phyloP scores from a whole-genome alignment of 2,329 filamentous ascomycete genomes.

The Fragosphaeria purpurea region DNA sequence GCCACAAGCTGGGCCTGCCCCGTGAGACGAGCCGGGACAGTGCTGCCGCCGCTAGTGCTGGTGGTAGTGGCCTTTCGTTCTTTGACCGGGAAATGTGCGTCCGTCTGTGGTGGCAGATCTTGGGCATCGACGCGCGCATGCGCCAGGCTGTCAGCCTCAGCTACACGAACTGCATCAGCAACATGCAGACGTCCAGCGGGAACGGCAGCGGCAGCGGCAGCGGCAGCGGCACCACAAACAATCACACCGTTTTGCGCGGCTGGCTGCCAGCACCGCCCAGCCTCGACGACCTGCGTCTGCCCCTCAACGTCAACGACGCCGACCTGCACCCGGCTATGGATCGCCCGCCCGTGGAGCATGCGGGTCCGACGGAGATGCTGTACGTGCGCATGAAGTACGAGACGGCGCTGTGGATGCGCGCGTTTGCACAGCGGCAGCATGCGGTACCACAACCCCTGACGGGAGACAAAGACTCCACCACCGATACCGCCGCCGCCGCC shows the following conservation, averaged over 20 bases:
- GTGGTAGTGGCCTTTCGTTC: constrained; percentile 24
- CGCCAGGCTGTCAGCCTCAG: constrained; percentile 2
- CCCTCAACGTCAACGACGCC: constrained; percentile 46
- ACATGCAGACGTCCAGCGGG: constrained; percentile 22
- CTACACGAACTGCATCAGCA: not conserved
- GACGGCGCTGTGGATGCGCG: constrained; percentile 17
- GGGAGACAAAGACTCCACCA: not conserved
- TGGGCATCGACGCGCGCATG: constrained; percentile 37
- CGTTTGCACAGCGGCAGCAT: constrained; percentile 7
- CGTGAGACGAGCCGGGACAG: constrained; percentile 19
- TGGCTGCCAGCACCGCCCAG: constrained; percentile 26
- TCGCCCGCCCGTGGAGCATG: constrained; percentile 34
- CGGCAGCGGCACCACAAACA: constrained; percentile 21
- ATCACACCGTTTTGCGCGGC: constrained; percentile 4
- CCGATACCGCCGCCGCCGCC: not conserved
- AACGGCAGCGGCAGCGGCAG: constrained; percentile 21
- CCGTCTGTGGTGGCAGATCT: constrained; percentile 45
- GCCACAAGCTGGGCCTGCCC: constrained; percentile 26
- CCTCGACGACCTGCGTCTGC: constrained; percentile 36
- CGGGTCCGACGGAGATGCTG: constrained; percentile 48
- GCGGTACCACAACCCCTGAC: no score
- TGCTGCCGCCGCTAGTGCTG: not conserved
- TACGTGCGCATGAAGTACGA: constrained; percentile 24
- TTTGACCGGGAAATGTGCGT: constrained; percentile 45
- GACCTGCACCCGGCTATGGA: constrained; percentile 40